phyloP scores from a whole-genome alignment of 2,329 filamentous ascomycete species.

The Arthrobotrys entomopaga region DNA sequence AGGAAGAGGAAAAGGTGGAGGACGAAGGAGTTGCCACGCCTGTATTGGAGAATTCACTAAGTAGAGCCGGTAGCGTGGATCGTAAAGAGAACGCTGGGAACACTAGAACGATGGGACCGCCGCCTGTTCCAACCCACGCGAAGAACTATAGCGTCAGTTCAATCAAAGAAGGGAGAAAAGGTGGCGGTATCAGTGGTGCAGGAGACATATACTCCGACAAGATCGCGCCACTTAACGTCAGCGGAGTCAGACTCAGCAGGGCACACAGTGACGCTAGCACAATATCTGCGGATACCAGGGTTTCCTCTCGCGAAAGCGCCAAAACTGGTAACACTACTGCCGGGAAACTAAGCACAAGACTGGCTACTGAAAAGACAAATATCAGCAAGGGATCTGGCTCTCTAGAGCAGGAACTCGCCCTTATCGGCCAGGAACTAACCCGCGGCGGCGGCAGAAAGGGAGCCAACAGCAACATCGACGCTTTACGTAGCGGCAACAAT shows the following conservation, averaged over 20 bases:
- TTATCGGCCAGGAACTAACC: slow-evolving; percentile 37
- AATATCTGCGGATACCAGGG: slow-evolving; percentile 6
- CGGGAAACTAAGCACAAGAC: slow-evolving; percentile 9
- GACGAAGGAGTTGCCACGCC: slow-evolving; percentile 3
- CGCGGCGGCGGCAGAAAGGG: slow-evolving; percentile 4
- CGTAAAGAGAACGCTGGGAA: slow-evolving; percentile 38
- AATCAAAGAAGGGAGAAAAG: slow-evolving; percentile 10
- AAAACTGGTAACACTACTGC: not conserved
- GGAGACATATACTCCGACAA: slow-evolving; percentile 33
- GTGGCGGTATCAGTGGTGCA: not conserved
- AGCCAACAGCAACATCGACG: not conserved
- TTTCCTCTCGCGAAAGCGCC: slow-evolving; percentile 5
- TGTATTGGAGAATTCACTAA: slow-evolving; percentile 20
- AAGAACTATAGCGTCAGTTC: slow-evolving; percentile 36
- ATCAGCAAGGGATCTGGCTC: slow-evolving; percentile 35
- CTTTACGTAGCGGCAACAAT: not conserved
- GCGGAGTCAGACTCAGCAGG: slow-evolving; percentile 39
- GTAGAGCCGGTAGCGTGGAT: slow-evolving; percentile 35
- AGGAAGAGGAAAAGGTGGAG: slow-evolving; percentile 61
- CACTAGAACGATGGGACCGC: slow-evolving; percentile 36
- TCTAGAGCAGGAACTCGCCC: slow-evolving; percentile 42
- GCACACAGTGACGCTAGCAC: slow-evolving; percentile 50
- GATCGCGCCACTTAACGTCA: slow-evolving; percentile 44
- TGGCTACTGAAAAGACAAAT: slow-evolving; percentile 26
- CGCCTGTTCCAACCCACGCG: slow-evolving; percentile 40